Conservation (phyloP, 192 early-diverging fungal genomes). For the Pecoramyces ruminantium region DNA sequence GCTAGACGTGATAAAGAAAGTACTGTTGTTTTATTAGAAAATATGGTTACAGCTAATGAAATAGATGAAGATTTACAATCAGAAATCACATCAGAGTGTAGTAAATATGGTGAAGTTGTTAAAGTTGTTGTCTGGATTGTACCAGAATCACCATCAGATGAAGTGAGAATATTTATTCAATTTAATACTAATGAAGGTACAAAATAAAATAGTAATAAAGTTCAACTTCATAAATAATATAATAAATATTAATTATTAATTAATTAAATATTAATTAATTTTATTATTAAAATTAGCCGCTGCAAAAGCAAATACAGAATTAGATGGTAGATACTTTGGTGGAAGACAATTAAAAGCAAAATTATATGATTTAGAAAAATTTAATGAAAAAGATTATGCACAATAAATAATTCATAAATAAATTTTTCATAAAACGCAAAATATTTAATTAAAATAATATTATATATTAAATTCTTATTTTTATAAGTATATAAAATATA, state of each 20-base stretch:
- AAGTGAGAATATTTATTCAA: slow-evolving; percentile 52
- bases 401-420: no score
- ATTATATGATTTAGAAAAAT: slow-evolving; percentile 37
- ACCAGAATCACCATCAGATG: slow-evolving; percentile 10
- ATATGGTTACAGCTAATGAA: slow-evolving; percentile 48
- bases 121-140: slow-evolving; percentile 44
- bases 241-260: no score
- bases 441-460: no score
- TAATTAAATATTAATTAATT: no score
- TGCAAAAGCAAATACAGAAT: slow-evolving; percentile 34
- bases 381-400: neutral
- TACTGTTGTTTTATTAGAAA: slow-evolving; percentile 41
- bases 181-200: slow-evolving; percentile 35
- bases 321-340: slow-evolving; percentile 73
- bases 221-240: no score
- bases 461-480: no score
- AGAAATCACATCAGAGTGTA: slow-evolving; percentile 68
- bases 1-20: slow-evolving; percentile 6
- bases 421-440: no score
- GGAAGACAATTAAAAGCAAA: slow-evolving; percentile 49
- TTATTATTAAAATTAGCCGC: slow-evolving; percentile 32
- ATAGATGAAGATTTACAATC: slow-evolving; percentile 65
- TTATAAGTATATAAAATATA: no score
- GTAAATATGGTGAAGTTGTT: slow-evolving; percentile 56
- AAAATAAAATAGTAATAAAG: no score